Evolutionary conservation across 306 rosid genomes (phyloP), one percentile per base, ranked within the genome.

Genomic region (Glycyrrhiza uralensis): DNA sequence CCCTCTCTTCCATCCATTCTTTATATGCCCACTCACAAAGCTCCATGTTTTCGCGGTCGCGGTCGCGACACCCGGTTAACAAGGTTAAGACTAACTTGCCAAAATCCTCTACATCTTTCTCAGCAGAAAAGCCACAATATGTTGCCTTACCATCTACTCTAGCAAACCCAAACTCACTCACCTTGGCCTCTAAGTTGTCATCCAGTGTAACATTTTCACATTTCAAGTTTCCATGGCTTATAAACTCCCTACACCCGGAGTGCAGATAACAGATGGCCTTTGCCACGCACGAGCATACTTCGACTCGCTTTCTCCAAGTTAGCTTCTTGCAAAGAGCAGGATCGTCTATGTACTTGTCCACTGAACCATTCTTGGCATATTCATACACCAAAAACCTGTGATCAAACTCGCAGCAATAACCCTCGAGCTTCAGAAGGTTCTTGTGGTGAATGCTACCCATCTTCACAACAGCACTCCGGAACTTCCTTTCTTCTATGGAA

Each of bases 391-490:
- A 24, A 63, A 75, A 79, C 64, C 89, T 80, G 46, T 80, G 89
- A 57, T 75, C 76, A 42, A 52, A 67, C 78, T 90, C 93, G 32
- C 96, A 87, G 50, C 96, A 90, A 51, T 84, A 87, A 17, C 96
- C 93, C 81, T 85, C 91, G 57, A 90, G 86, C 82, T 81, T 87
- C 70, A 76, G 82, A 60, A 90, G 89, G 66, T 82, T 84, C 79
- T 77, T 90, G 81, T 90, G 96, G 66, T 76, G 81, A 66, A 90
- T 85, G 84, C 77, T 74, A 61, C 93, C 87, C 17, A 86, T 71
- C 77, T 78, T 82, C 33, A 79, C 36, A 60, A 80, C 89, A 29
- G 80, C 81, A 33, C 81, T 66, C 12, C 89, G 86, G 33, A 83
- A 87, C 76, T 80, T 86, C 29, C 93, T 85, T 72, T 85, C 93